Evolutionary conservation across 768 basidiomycete genomes (phyloP), one percentile per base, ranked within the genome.

Genomic region (Sutorius australiensis): DNA sequence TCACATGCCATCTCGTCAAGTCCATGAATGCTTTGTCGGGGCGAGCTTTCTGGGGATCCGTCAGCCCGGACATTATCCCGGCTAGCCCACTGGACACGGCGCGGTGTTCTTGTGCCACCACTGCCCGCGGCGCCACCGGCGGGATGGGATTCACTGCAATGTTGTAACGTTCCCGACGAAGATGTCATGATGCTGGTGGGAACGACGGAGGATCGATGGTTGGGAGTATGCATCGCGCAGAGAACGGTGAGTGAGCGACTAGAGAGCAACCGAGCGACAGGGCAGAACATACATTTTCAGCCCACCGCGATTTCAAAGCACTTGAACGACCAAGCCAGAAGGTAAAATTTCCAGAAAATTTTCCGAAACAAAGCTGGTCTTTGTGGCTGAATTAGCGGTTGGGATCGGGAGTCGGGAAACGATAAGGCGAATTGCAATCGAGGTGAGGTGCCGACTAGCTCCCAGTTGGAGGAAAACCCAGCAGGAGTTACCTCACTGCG

Each of bases 1-100:
- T 84, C 74, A 30, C 77, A 58, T 0, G 75, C 83, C 41, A 75
- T 68, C 64, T 82, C 80, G 59, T 85, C 83, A 28, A 85, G 68
- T 24, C 71, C 75, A 48, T 77, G 75, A n/a, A 66, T 56, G 19
- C 56, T 60, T 31, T 32, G 21, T 30, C 34, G 59, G 21, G 61
- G 50, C 4, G 53, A 62, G 17, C 37, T 7, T 2, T 45, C 50
- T 19, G 39, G n/a, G 10, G 46, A 30, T 2, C 17, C 21, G 32
- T 46, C 42, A 8, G 33, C 16, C 46, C 60, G 56, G 33, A 58
- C 55, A 8, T 65, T 61, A n/a, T 65, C 61, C 24, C 57, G 56
- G 46, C 70, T 68, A 12, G 73, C 67, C 81, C 80, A 81, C 56
- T 82, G 81, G 3, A 83, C 78, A 43, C 76, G 79, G 21, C 77